These are phyloP conservation scores for Aureobasidium sp. DNA, from an alignment of 2,329 filamentous ascomycete genomes.

Conservation along the genomic window DNA sequence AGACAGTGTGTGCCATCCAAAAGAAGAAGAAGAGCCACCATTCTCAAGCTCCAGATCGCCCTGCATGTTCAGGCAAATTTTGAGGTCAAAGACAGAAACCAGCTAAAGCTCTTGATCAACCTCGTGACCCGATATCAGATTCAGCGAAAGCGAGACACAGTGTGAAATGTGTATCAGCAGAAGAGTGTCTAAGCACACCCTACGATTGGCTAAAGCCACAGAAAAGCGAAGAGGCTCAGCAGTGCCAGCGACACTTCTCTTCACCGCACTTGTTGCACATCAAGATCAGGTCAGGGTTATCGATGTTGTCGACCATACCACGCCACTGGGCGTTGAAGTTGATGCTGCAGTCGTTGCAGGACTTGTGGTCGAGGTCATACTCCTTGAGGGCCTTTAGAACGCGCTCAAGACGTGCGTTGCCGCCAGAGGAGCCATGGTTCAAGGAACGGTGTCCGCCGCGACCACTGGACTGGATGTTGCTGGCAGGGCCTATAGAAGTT, in stretches of 20 bases:
- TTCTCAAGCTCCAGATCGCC: background rate
- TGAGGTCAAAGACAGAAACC: background rate
- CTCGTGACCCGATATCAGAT: background rate
- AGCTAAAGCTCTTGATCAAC: background rate
- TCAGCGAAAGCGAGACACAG: background rate
- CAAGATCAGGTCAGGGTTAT: background rate
- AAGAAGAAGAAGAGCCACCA: background rate
- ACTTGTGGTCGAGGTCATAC: background rate
- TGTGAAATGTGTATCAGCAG: background rate
- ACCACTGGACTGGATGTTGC: no score
- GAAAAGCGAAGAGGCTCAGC: background rate
- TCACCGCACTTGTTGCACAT: background rate
- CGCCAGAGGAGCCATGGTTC: background rate
- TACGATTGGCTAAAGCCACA: no score
- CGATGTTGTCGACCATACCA: background rate
- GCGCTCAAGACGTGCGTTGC: background rate
- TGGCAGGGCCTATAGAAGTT: background rate
- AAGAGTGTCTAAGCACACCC: background rate
- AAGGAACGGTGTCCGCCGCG: no score
- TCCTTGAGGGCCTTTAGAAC: background rate
- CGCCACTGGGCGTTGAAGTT: constrained; percentile 1
- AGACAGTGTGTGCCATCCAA: background rate
- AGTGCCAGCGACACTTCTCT: constrained; percentile 1
- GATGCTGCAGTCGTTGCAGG: background rate
- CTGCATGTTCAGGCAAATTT: background rate